A percentile compares a stretch with the other conserved stretches of the same genome.
phyloP scores from a whole-genome alignment of 305 asterid species.

The Solanum hybrid region DNA sequence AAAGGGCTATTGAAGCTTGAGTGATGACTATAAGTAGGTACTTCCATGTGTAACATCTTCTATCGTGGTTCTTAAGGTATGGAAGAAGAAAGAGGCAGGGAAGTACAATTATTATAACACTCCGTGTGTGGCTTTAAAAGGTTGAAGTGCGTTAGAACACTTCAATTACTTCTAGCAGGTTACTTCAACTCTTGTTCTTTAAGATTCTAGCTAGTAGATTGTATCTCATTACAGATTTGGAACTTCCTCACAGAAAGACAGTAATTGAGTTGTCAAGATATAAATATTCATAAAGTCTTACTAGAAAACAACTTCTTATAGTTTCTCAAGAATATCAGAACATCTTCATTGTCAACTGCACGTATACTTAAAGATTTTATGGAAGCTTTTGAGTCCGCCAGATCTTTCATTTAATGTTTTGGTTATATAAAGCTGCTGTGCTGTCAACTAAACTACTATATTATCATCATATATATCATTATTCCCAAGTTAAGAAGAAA shows the following conservation, averaged over 20 bases:
- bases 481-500: background rate
- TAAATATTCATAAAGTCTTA: background rate
- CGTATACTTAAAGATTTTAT: background rate
- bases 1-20: background rate
- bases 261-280: background rate
- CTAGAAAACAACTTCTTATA: background rate
- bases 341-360: background rate
- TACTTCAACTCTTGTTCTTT: background rate
- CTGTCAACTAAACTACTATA: background rate
- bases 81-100: background rate
- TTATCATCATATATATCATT: background rate
- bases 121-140: background rate
- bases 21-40: background rate
- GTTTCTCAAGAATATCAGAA: background rate
- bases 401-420: background rate
- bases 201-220: background rate
- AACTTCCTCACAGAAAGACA: background rate
- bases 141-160: background rate
- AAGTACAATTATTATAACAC: background rate
- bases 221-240: background rate
- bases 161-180: background rate
- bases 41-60: background rate
- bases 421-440: background rate
- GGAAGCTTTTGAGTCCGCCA: background rate
- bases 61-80: background rate